Base-by-base conservation (phyloP, 495 filamentous ascomycete species). In the Trichoderma reesei region DNA sequence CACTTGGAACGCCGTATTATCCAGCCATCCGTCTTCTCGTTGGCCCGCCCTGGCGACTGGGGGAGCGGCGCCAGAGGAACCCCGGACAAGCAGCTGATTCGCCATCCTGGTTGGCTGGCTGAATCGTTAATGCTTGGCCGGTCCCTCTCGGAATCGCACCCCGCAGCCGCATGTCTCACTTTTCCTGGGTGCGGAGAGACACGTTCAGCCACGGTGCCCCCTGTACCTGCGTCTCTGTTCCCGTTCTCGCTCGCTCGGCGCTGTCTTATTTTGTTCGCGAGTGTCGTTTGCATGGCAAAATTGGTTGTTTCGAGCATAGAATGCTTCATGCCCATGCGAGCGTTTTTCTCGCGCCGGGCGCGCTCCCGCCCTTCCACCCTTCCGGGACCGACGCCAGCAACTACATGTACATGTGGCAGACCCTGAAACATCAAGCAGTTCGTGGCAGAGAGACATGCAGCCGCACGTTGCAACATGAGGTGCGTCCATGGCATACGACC, bases 171-270 rank as follows among this genome's bases (percentile, higher is more conserved):
- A 31, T 56, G 51, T 7, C 51, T 56, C 51, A 31, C 51, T 34
- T n/a, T n/a, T n/a, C n/a, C n/a, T n/a, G n/a, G 51, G 51, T 56
- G 51, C 51, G 51, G 51, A 56, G 51, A 56, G 51, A 56, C 20
- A 46, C 42, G 42, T 46, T 46, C 42, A 8, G 4, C 42, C 42
- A 46, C 16, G 11, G 6, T n/a, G n/a, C n/a, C 42, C 42, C 42
- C 42, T 5, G 42, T 46, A 46, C 42, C 42, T 46, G 42, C 42
- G 42, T 46, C 42, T 46, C 42, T n/a, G 3, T 14, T 46, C 51
- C 10, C 18, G 51, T 51, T 5, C 18, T 11, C 33, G 51, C 20
- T 34, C 20, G 51, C 51, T 31, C 31, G 20, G 51, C 51, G 8
- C 8, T 13, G 51, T n/a, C 26, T 31, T 7, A n/a, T n/a, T n/a